Evolutionary conservation across 805 yeast genomes (phyloP), one percentile per base, ranked within the genome.

Genomic region (Ogataea pilisensis): DNA sequence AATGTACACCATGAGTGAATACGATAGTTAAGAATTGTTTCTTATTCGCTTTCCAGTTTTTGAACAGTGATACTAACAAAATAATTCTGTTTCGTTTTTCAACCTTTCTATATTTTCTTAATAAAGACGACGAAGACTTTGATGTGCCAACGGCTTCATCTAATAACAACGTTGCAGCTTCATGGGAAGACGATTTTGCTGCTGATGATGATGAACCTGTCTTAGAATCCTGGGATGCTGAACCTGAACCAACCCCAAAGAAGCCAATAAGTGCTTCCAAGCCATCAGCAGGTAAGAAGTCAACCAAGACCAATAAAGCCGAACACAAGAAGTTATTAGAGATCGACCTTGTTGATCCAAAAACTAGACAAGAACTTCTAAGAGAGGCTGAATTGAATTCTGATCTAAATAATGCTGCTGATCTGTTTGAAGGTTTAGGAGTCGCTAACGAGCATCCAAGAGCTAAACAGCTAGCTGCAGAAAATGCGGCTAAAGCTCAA

Each of bases 341-440:
- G 34, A 72, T 85, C 47, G 91, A 84, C 46, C 68, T 69, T 14
- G 75, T 85, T 31, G 95, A 87, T 61, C 85, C 78, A 49, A 71
- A 69, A 47, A 81, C 91, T n/a, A 75, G 87, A 57, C 76, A 70
- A 52, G 89, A 84, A 57, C 64, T 89, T 63, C 71, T 85, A 64
- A 82, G 73, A 57, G 72, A 83, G 61, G 95, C 93, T 17, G 95
- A 91, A 65, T 56, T 87, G 44, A 82, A 78, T 35, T 76, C 95
- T 21, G 99, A 91, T 67, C 71, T 91, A 63, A 87, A 86, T 64
- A 87, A 86, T 60, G 98, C 99, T 24, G 91, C 95, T 8, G 95
- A 86, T 54, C 70, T 91, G 53, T 88, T 91, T 60, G 95, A 89
- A 25, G 88, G 87, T 13, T 69, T 71, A 50, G 76, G 76, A 31